Percentiles rank a stretch among this genome's conserved stretches.
Evolutionary conservation across 139 green algal genomes (phyloP).

Genomic region (Volvox reticuliferus): DNA sequence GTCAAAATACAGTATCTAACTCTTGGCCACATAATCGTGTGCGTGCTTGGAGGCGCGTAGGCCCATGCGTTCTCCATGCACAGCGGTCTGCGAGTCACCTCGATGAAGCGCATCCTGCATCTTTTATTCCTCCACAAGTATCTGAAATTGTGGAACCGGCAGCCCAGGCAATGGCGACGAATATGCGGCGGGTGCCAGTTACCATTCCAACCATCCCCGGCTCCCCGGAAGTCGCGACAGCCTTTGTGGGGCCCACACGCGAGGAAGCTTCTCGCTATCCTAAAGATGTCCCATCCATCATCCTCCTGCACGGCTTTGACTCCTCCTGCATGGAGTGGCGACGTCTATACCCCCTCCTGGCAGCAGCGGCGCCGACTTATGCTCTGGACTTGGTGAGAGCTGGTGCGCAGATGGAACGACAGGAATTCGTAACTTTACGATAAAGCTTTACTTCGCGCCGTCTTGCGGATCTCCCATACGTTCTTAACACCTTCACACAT

Average conservation of each 20-base stretch:
- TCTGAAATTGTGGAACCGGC: conserved; percentile 53
- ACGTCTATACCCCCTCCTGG: conserved; percentile 82
- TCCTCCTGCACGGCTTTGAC: conserved; percentile 95
- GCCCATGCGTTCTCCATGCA: too few relatives aligned
- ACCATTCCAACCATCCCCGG: conserved; percentile 32
- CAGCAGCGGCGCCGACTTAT: conserved; percentile 68
- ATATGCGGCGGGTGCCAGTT: conserved; percentile 46
- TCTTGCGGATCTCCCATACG: too few relatives aligned
- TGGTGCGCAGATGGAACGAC: too few relatives aligned
- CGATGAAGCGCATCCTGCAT: not conserved
- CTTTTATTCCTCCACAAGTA: conserved; percentile 48
- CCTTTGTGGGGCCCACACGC: conserved; percentile 56
- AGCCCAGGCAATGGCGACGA: conserved; percentile 38
- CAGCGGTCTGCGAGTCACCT: not conserved
- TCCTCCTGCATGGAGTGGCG: conserved; percentile 89
- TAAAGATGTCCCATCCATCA: conserved; percentile 66
- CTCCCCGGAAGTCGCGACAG: conserved; percentile 15
- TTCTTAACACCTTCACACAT: too few relatives aligned
- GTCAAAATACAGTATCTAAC: too few relatives aligned
- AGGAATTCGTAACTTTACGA: too few relatives aligned
- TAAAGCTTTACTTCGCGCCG: too few relatives aligned
- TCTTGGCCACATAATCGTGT: too few relatives aligned
- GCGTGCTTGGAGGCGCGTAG: too few relatives aligned
- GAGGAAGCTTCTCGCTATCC: conserved; percentile 35
- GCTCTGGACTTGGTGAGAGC: conserved; percentile 86